Conservation (phyloP, 768 basidiomycete species). For the Mycena filopes region DNA sequence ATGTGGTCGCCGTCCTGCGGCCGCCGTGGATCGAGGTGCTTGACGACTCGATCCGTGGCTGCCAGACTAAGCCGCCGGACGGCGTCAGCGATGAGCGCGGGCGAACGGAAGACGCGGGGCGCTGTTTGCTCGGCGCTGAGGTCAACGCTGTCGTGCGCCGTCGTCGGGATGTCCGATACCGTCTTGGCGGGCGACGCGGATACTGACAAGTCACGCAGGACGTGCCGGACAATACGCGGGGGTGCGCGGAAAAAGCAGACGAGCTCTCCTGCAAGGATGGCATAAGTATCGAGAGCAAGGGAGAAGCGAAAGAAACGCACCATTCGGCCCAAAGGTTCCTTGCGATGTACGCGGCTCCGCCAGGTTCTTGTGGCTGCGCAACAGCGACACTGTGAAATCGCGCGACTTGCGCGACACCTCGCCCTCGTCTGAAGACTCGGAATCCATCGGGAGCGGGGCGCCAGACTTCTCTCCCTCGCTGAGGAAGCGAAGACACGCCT, state of each 20-base stretch:
- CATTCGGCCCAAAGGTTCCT: constrained; percentile 90
- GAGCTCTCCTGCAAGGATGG: constrained; percentile 70
- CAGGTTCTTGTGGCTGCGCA: constrained; percentile 78
- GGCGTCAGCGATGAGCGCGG: constrained; percentile 78
- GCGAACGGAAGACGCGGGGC: constrained; percentile 64
- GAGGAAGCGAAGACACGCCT: constrained; percentile 84
- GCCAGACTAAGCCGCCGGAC: constrained; percentile 72
- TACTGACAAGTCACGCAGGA: constrained; percentile 51
- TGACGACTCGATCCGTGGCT: constrained; percentile 64
- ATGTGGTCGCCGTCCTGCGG: constrained; percentile 67
- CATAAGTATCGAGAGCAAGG: not conserved
- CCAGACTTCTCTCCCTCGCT: constrained; percentile 65
- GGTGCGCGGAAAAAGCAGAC: constrained; percentile 88
- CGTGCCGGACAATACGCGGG: constrained; percentile 74
- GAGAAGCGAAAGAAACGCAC: constrained; percentile 49
- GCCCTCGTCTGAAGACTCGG: constrained; percentile 76
- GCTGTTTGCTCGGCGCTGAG: constrained; percentile 34
- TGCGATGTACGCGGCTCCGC: constrained; percentile 89
- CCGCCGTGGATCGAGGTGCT: constrained; percentile 50
- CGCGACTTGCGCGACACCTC: constrained; percentile 51
- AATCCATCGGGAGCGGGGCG: constrained; percentile 52
- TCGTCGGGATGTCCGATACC: constrained; percentile 36
- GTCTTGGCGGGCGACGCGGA: constrained; percentile 56
- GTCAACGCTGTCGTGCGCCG: constrained; percentile 34
- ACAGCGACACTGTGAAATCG: constrained; percentile 62